Conservation (phyloP, 148 eudicot species). For the Silene conica region DNA sequence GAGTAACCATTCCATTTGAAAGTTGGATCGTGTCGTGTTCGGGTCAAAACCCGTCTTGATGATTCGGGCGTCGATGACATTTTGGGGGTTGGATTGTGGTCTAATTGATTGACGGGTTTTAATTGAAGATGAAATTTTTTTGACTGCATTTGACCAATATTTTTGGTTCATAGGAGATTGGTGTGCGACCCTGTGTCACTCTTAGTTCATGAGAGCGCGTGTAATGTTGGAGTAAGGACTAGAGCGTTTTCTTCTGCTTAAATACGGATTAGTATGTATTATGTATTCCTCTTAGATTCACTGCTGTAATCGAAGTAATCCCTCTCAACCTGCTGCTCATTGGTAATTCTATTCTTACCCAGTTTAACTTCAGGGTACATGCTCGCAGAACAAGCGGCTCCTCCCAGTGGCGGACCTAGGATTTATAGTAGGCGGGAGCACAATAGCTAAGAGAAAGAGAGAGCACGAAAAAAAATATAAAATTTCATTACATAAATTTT, state of each 20-base stretch:
- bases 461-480: no score
- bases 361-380: constrained; percentile 54
- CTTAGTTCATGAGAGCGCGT: no score
- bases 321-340: constrained; percentile 39
- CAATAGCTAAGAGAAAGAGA: no score
- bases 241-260: background rate
- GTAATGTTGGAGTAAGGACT: no score
- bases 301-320: constrained; percentile 52
- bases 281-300: constrained; percentile 42
- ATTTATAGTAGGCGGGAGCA: no score
- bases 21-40: constrained; percentile 47
- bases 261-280: no score
- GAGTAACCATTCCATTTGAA: constrained; percentile 34
- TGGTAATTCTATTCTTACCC: background rate
- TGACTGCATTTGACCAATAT: constrained; percentile 25
- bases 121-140: constrained; percentile 22
- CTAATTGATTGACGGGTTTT: constrained; percentile 9
- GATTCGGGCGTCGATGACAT: constrained; percentile 50
- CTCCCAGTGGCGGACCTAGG: no score
- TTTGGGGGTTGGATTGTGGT: constrained; percentile 5
- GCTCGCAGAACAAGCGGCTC: constrained; percentile 46
- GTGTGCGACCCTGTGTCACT: background rate
- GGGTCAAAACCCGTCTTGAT: constrained; percentile 77
- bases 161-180: constrained; percentile 28
- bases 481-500: no score